Conservation (phyloP, 177 flowering plant species). For the Vitis hybrid region DNA sequence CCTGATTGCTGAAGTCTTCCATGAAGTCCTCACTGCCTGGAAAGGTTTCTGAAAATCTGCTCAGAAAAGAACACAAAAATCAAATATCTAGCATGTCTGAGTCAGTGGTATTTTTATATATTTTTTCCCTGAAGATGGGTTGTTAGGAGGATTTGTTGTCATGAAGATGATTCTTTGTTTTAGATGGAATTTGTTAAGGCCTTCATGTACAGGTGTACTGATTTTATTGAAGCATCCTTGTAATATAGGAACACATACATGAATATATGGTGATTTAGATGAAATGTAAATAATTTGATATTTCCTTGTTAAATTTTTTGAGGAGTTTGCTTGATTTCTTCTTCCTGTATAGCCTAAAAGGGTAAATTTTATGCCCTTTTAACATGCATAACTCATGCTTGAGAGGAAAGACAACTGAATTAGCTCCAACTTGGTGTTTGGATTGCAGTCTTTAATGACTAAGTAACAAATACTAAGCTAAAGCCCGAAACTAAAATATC, state of each 20-base stretch:
- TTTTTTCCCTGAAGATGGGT: constrained; percentile 14
- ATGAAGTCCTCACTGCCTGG: constrained; percentile 78
- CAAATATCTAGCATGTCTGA: neutral
- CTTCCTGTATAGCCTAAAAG: neutral
- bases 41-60: constrained; percentile 71
- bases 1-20: constrained; percentile 72
- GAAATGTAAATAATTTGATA: neutral
- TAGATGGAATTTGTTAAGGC: constrained; percentile 15
- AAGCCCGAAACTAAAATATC: no score
- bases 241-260: constrained; percentile 1
- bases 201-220: constrained; percentile 15
- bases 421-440: no score
- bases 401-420: no score
- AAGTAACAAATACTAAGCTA: no score
- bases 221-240: neutral
- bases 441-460: no score
- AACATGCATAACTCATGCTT: neutral
- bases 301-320: neutral
- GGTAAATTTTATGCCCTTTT: neutral
- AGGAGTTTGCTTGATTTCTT: neutral
- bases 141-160: constrained; percentile 21
- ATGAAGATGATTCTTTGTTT: constrained; percentile 28
- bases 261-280: constrained; percentile 9
- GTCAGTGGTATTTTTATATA: neutral
- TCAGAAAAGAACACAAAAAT: neutral